A percentile compares a stretch with the other conserved stretches of the same genome.
phyloP scores from a whole-genome alignment of 176 grass and related monocot species.

The Hordeum vulgare region DNA sequence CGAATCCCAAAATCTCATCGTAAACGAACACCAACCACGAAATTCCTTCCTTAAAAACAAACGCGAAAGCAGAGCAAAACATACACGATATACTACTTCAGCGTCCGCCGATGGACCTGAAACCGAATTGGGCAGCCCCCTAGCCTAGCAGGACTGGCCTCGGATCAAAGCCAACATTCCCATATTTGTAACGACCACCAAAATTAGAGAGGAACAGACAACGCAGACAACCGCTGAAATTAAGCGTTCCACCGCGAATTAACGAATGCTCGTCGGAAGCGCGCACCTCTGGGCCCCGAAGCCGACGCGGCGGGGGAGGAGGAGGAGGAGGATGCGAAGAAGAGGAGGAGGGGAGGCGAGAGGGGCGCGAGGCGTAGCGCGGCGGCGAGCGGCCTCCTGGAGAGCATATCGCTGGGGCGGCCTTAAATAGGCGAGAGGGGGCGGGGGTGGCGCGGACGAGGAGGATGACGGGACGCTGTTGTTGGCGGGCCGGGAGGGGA shows the following conservation, averaged over 20 bases:
- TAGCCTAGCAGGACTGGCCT: background rate
- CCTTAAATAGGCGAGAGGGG: conserved; percentile 53
- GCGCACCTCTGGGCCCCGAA: conserved; percentile 26
- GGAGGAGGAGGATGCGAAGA: conserved; percentile 26
- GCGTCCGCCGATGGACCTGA: background rate
- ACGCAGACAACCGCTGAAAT: background rate
- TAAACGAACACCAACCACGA: background rate
- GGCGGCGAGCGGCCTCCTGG: conserved; percentile 51
- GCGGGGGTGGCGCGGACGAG: background rate
- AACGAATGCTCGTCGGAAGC: background rate
- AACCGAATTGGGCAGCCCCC: background rate
- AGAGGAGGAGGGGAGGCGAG: conserved; percentile 29
- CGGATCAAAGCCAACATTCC: background rate
- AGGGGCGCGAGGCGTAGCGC: conserved; percentile 28
- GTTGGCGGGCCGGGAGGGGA: background rate
- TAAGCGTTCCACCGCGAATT: background rate
- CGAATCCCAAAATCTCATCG: background rate
- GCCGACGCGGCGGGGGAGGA: conserved; percentile 11
- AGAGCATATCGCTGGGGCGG: conserved; percentile 34
- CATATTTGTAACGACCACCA: background rate
- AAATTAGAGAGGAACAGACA: background rate
- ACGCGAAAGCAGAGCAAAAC: background rate
- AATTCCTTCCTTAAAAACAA: background rate
- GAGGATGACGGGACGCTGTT: conserved; percentile 12
- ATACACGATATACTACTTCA: background rate